phyloP scores from a whole-genome alignment of 345 rosid species.

The Salix dunnii region DNA sequence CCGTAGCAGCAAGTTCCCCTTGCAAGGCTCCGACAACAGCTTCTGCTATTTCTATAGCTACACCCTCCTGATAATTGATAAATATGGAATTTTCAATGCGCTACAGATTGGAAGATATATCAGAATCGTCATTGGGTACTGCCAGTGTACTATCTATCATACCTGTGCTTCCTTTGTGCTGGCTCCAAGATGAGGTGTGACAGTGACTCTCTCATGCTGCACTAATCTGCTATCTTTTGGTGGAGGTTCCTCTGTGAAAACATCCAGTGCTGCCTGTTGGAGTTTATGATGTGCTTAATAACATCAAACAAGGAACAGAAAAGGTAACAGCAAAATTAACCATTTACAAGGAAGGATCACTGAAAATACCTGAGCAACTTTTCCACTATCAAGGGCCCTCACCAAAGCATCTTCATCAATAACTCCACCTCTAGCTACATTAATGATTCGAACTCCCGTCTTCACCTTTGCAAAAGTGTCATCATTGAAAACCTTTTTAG shows the following conservation, averaged over 20 bases:
- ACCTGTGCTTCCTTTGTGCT: conserved; percentile 95
- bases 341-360: not conserved
- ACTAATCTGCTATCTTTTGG: conserved; percentile 52
- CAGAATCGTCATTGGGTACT: not conserved
- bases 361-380: conserved; percentile 59
- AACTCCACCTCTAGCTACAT: conserved; percentile 89
- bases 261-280: conserved; percentile 77
- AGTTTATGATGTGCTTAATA: not conserved
- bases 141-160: not conserved
- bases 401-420: conserved; percentile 79
- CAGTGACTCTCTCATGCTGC: conserved; percentile 66
- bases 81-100: not conserved
- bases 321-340: not conserved
- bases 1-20: conserved; percentile 79
- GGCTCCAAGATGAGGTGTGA: conserved; percentile 91
- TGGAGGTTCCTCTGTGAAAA: conserved; percentile 71
- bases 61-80: conserved; percentile 55
- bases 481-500: conserved; percentile 61
- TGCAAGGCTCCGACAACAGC: conserved; percentile 75
- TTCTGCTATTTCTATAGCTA: conserved; percentile 85
- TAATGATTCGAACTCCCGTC: conserved; percentile 72
- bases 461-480: conserved; percentile 61
- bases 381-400: conserved; percentile 62
- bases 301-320: not conserved
- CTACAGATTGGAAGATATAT: not conserved